Percentiles rank a stretch among this genome's conserved stretches.
Conservation (phyloP, 805 yeast genomes). For the Sugiyamaella chiloensis region DNA sequence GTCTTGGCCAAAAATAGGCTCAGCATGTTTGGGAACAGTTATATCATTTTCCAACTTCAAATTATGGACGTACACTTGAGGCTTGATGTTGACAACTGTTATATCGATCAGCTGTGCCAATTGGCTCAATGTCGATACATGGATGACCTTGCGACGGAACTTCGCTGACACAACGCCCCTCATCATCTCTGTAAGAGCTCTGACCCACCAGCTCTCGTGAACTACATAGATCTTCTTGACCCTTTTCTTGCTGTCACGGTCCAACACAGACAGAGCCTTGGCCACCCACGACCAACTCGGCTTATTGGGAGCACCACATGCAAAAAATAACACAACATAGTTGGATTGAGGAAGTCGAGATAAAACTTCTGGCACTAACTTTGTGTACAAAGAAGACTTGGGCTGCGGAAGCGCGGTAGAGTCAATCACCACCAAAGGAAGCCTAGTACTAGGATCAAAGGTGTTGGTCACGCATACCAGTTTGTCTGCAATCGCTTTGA, state of each 20-base stretch:
- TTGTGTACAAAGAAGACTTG: conserved; percentile 43
- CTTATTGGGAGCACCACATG: conserved; percentile 69
- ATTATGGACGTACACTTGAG: conserved; percentile 70
- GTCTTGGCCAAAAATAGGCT: conserved; percentile 28
- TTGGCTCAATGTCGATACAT: conserved; percentile 49
- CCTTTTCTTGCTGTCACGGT: conserved; percentile 51
- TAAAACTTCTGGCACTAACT: conserved; percentile 56
- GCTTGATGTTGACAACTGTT: conserved; percentile 68
- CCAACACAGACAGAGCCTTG: conserved; percentile 54
- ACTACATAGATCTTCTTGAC: conserved; percentile 69
- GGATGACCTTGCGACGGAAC: conserved; percentile 41
- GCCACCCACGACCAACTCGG: conserved; percentile 71
- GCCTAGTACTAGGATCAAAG: conserved; percentile 60
- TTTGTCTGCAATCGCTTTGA: not conserved
- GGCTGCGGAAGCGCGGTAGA: conserved; percentile 73
- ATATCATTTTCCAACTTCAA: conserved; percentile 50
- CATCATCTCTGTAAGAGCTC: conserved; percentile 70
- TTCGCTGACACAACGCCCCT: conserved; percentile 58
- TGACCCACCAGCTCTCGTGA: conserved; percentile 87
- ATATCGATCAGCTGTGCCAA: conserved; percentile 66
- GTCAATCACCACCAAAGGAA: conserved; percentile 80
- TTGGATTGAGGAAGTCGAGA: conserved; percentile 55
- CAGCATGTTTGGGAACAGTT: conserved; percentile 43
- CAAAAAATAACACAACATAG: conserved; percentile 70
- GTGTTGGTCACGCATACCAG: conserved; percentile 56